Base-by-base conservation (phyloP, 768 basidiomycete species). In the Xerocomus potaroensis region DNA sequence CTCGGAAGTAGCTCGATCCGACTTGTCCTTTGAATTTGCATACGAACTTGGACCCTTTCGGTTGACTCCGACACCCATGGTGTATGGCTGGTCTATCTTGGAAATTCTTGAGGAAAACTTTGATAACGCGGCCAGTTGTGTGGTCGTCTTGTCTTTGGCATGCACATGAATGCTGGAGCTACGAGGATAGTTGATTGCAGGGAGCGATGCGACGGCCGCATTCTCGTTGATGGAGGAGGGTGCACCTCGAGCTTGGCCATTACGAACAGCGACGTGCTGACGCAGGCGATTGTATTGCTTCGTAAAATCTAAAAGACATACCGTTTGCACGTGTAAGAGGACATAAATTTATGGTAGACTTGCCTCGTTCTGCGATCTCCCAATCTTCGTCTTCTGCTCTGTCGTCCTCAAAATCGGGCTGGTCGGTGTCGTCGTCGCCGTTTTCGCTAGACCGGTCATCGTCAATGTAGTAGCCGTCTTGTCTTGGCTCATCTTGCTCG, bases 211-310 rank as follows among this genome's bases (percentile, higher is more conserved):
- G 2, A 86, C 79, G 3, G 79, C 62, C 8, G 72, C 56, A 8
- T 70, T 65, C 5, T 72, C 67, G 42, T 79, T 74, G 14, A 72
- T 70, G 2, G 80, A 69, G 5, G 84, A 84, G 1, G 72, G 60
- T 6, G 73, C 63, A 11, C 83, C 81, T 45, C 80, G 78, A 1
- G 80, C 86, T 45, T 74, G 80, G 3, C 89, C 87, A 15, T 80
- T 79, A 30, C 83, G 83, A 5, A 91, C 86, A 18, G 87, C 88
- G 47, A 90, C 84, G 63, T 97, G 91, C 64, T 97, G 94, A 41
- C 87, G 74, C 24, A 98, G 74, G 19, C 96, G 85, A 69, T 98
- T 98, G 69, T 89, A 99, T 59, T 97, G 93, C 68, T 98, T 98
- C 27, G 96, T 98, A 59, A 99, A 97, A 70, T 99, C 96, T 96